Evolutionary conservation across 2,329 filamentous ascomycete genomes (phyloP).

Genomic region (Gnomoniopsis sp.): DNA sequence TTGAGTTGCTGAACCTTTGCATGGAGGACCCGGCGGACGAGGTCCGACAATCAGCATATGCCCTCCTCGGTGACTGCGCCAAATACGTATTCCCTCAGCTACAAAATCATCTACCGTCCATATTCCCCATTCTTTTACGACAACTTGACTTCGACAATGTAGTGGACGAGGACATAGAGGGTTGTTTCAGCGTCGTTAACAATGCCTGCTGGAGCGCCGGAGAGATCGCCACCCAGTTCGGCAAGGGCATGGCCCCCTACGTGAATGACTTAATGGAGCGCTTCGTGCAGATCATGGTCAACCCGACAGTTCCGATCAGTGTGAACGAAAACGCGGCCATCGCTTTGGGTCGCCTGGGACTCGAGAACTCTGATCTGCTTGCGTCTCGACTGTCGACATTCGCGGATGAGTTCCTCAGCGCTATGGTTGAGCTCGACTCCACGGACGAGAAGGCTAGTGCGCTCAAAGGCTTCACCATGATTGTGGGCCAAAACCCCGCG

Average conservation of each 20-base stretch:
- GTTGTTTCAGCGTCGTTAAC: constrained; percentile 88
- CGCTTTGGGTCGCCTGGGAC: constrained; percentile 81
- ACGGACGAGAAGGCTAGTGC: constrained; percentile 94
- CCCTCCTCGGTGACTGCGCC: constrained; percentile 88
- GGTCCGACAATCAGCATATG: constrained; percentile 93
- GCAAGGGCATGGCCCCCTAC: constrained; percentile 72
- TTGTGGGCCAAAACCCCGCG: constrained; percentile 82
- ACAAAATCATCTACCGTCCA: constrained; percentile 65
- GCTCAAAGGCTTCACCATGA: constrained; percentile 82
- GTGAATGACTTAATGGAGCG: constrained; percentile 73
- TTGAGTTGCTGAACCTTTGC: constrained; percentile 85
- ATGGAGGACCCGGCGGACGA: constrained; percentile 90
- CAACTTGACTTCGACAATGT: constrained; percentile 82
- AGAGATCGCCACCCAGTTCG: constrained; percentile 81
- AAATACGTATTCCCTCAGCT: constrained; percentile 87
- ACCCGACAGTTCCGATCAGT: constrained; percentile 79
- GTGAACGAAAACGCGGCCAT: constrained; percentile 93
- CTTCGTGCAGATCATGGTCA: constrained; percentile 78
- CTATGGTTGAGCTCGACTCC: constrained; percentile 80
- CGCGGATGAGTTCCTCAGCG: constrained; percentile 74
- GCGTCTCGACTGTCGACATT: constrained; percentile 77
- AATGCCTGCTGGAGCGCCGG: constrained; percentile 97
- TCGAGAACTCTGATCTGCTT: constrained; percentile 72
- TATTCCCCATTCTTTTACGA: constrained; percentile 79
- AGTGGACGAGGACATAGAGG: constrained; percentile 76